Evolutionary conservation across 345 rosid species (phyloP).

Genomic region (Turritis glabra): DNA sequence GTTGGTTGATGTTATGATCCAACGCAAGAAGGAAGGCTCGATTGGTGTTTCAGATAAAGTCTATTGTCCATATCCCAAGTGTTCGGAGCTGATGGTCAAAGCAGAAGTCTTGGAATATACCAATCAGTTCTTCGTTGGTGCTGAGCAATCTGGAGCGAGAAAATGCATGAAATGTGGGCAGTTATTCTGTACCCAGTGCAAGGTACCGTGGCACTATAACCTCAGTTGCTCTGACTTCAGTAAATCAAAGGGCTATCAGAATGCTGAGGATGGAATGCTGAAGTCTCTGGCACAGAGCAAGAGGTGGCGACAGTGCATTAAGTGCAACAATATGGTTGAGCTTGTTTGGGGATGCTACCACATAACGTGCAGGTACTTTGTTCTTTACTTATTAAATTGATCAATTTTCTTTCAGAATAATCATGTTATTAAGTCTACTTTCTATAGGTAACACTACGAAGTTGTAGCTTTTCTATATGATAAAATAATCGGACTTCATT

Average conservation of each 20-base stretch:
- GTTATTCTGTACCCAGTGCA: slow-evolving; percentile 69
- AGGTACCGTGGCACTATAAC: slow-evolving; percentile 70
- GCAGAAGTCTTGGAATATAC: slow-evolving; percentile 48
- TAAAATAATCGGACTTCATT: neutral
- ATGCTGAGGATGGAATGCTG: slow-evolving; percentile 51
- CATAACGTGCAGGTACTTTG: slow-evolving; percentile 50
- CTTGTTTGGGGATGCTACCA: slow-evolving; percentile 59
- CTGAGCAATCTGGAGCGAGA: slow-evolving; percentile 45
- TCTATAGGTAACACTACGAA: neutral
- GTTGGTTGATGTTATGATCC: slow-evolving; percentile 53
- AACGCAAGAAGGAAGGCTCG: slow-evolving; percentile 65
- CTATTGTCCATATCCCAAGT: slow-evolving; percentile 75
- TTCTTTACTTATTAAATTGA: neutral
- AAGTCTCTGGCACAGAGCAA: slow-evolving; percentile 52
- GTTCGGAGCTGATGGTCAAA: slow-evolving; percentile 78
- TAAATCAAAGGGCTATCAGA: slow-evolving; percentile 44
- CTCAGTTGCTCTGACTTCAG: slow-evolving; percentile 53
- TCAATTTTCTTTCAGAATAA: neutral
- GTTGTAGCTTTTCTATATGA: neutral
- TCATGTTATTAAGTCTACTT: neutral
- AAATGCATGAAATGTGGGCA: slow-evolving; percentile 60
- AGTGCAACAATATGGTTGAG: slow-evolving; percentile 56
- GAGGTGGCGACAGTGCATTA: slow-evolving; percentile 51
- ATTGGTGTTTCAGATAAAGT: slow-evolving; percentile 60
- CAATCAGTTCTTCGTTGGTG: slow-evolving; percentile 31